phyloP scores from a whole-genome alignment of 306 rosid genomes.

The Castanospermum australe region DNA sequence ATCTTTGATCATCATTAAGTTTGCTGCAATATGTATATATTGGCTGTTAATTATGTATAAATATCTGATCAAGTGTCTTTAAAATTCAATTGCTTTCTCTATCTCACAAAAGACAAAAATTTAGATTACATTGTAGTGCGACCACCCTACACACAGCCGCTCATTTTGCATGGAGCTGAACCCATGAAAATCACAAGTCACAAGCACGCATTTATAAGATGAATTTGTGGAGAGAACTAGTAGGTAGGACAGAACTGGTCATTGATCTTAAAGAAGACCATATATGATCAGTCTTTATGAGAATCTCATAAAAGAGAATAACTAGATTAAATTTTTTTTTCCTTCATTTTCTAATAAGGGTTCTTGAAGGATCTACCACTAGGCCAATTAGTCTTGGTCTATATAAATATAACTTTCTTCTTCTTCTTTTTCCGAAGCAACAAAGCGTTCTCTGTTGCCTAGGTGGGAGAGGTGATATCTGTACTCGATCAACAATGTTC shows the following conservation, averaged over 20 bases:
- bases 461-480: background rate
- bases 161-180: slow-evolving; percentile 35
- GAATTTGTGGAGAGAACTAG: slow-evolving; percentile 6
- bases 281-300: slow-evolving; percentile 6
- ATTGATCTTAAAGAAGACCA: slow-evolving; percentile 18
- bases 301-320: slow-evolving; percentile 35
- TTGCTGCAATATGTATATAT: background rate
- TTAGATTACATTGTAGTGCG: slow-evolving; percentile 47
- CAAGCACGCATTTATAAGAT: background rate
- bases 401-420: background rate
- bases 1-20: background rate
- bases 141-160: slow-evolving; percentile 43
- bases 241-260: slow-evolving; percentile 15
- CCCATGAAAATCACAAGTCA: slow-evolving; percentile 36
- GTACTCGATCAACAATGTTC: background rate
- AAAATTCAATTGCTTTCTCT: slow-evolving; percentile 17
- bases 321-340: background rate
- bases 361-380: slow-evolving; percentile 12
- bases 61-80: background rate
- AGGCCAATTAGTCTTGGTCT: background rate
- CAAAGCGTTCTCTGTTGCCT: slow-evolving; percentile 23
- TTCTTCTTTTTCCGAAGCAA: background rate
- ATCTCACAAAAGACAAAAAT: slow-evolving; percentile 38
- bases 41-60: background rate
- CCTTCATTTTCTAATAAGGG: background rate